Evolutionary conservation across 2,329 filamentous ascomycete genomes (phyloP), one percentile per base, ranked within the genome.

Genomic region (Colletotrichum eremochloae): DNA sequence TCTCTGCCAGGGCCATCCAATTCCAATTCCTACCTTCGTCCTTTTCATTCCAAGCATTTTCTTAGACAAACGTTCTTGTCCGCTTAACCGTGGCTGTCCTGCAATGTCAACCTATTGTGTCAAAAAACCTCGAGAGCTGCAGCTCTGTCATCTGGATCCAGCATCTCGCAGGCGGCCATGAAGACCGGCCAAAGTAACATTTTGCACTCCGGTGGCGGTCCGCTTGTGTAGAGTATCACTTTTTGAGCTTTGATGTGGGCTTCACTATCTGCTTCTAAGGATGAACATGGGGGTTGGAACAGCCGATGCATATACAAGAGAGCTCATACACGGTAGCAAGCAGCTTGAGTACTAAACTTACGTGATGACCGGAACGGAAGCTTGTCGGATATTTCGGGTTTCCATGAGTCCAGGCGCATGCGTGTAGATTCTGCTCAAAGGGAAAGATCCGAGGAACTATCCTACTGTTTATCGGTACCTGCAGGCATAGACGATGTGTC

Each of bases 131-230:
- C 67, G 24, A 76, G 29, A 2, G 76, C 77, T 44, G 68, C 67
- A 7, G 62, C 63, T 31, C 79, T 63, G 61, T 80, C 79, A 15
- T 76, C 75, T 5, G 70, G 63, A 42, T 63, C 74, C 18, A 55
- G 36, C 73, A 80, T 64, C 53, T 81, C 79, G 46, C 76, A 79
- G 11, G 76, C 75, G 1, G 77, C 78, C 5, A 80, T 63, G 64
- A 80, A 77, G 4, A 78, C 75, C 3, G 79, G 78, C 79, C 78
- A 81, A 14, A 79, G 60, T 9, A 78, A 74, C 63, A 79, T 77
- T 63, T 77, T 77, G 24, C 79, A 62, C 63, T 80, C 77, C 5
- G 76, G 76, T 1, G 75, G 68, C 7, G 71, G 71, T 2, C 69
- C 75, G 33, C 63, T 75, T 2, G 76, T 74, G 69, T 79, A 76